Base-by-base conservation (phyloP, 2,329 filamentous ascomycete genomes). In the Phialophora tarda region DNA sequence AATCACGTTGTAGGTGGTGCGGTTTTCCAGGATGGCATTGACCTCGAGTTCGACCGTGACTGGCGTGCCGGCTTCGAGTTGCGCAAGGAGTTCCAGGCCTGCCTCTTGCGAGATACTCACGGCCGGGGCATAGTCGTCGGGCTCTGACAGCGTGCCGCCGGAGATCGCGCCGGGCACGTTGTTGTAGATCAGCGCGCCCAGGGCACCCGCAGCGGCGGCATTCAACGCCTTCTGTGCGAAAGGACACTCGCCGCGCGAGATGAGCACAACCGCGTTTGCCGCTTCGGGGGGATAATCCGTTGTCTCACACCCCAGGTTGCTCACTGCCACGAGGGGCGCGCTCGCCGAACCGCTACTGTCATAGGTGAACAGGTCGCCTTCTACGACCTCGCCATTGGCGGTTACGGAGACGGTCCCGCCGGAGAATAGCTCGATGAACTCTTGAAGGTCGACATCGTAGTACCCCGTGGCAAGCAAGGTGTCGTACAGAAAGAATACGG, bases 151-250 rank as follows among this genome's bases (percentile, higher is more conserved):
- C 0, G 91, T 93, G 48, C 91, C 91, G 59, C 84, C 82, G 21
- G 48, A n/a, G 0, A 92, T 78, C 3, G 79, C 76, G 1, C 86
- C 90, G 0, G 83, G 78, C 2, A 87, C 86, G 71, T 88, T 89
- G 81, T 94, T 92, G 79, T 91, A 93, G 58, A 95, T 82, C 14
- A 95, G 79, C 0, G 88, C 89, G 1, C 88, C 91, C 3, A 86
- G 77, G 4, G 91, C 91, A 23, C 91, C 90, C 1, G 89, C 89
- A 57, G 81, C 82, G 50, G 88, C 89, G 5, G 91, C 91, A 14
- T 85, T 79, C 61, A 83, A 83, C 1, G 89, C 89, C 28, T 55
- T 55, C 23, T 28, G 53, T 28, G 53, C 53, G 53, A 55, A 55
- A 8, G 53, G 28, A 32, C 91, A 95, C 1, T 78, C 82, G 61